Conservation (phyloP, 2,329 filamentous ascomycete genomes). For the Ophiostoma quercus region DNA sequence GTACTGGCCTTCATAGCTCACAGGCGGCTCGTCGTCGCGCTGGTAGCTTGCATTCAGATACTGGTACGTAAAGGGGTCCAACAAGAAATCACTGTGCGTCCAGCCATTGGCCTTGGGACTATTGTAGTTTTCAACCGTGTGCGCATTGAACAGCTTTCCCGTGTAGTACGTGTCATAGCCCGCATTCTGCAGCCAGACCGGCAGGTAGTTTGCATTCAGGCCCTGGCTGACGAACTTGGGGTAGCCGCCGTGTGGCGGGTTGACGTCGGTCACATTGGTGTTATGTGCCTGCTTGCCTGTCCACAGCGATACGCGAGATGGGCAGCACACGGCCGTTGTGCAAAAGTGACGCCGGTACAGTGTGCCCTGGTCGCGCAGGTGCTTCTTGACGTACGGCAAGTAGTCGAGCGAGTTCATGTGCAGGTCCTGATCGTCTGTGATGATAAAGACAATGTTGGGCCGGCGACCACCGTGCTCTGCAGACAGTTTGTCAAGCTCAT, state of each 20-base stretch:
- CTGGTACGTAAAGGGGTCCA: constrained; percentile 59
- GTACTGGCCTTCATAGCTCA: constrained; percentile 51
- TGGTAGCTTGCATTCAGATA: constrained; percentile 59
- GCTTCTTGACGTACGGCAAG: constrained; percentile 49
- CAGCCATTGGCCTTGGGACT: constrained; percentile 53
- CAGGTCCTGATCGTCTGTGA: constrained; percentile 62
- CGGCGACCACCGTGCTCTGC: constrained; percentile 15
- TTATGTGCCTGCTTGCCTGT: constrained; percentile 65
- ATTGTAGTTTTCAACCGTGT: constrained; percentile 57
- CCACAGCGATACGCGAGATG: constrained; percentile 59
- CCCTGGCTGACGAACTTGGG: constrained; percentile 62
- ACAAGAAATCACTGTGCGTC: constrained; percentile 51
- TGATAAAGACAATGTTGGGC: constrained; percentile 43
- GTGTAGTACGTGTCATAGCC: constrained; percentile 69
- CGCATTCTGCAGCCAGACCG: constrained; percentile 63
- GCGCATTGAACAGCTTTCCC: constrained; percentile 66
- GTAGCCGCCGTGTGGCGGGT: constrained; percentile 56
- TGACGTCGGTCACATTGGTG: constrained; percentile 60
- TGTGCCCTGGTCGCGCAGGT: constrained; percentile 47
- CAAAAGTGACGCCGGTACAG: constrained; percentile 59
- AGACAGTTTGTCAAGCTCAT: not conserved
- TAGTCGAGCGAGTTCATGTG: constrained; percentile 56
- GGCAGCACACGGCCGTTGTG: constrained; percentile 63
- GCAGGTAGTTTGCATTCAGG: constrained; percentile 62
- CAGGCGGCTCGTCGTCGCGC: constrained; percentile 49